These are phyloP conservation scores for Millerozyma acaciae DNA, from an alignment of 805 yeast genomes.

Conservation along the genomic window DNA sequence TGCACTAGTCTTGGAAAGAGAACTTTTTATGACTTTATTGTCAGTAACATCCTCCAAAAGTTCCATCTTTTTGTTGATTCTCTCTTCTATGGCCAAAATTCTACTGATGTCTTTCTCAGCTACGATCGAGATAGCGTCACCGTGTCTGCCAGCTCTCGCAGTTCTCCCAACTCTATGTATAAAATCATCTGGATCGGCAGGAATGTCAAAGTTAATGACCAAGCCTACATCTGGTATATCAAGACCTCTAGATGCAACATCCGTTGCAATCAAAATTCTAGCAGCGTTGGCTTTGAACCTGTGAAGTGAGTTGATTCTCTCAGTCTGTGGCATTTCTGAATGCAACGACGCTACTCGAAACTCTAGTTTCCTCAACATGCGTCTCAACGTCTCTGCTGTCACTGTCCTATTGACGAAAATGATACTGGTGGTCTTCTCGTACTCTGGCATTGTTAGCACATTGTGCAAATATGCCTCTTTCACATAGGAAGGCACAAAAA, in stretches of 20 bases:
- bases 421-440: slow-evolving; percentile 65
- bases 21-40: slow-evolving; percentile 67
- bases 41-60: slow-evolving; percentile 70
- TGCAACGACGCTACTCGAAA: slow-evolving; percentile 86
- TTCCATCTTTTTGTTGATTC: slow-evolving; percentile 78
- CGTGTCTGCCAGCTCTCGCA: slow-evolving; percentile 93
- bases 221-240: slow-evolving; percentile 92
- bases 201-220: slow-evolving; percentile 88
- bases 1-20: slow-evolving; percentile 63
- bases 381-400: slow-evolving; percentile 82
- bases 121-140: slow-evolving; percentile 78
- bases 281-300: slow-evolving; percentile 95
- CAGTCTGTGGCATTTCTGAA: slow-evolving; percentile 91
- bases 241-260: slow-evolving; percentile 95
- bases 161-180: slow-evolving; percentile 98
- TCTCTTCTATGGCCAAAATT: slow-evolving; percentile 78
- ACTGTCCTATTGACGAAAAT: slow-evolving; percentile 88
- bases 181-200: slow-evolving; percentile 94
- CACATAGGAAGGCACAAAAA: slow-evolving; percentile 81
- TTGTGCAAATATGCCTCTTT: slow-evolving; percentile 84
- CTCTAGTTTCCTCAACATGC: slow-evolving; percentile 70
- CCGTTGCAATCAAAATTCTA: slow-evolving; percentile 88
- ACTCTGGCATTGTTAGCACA: slow-evolving; percentile 58
- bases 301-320: slow-evolving; percentile 86
- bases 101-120: slow-evolving; percentile 83